Percentiles rank a stretch among this genome's conserved stretches.
Conservation (phyloP, 106 monocot species). For the Platanthera guangdongensis region DNA sequence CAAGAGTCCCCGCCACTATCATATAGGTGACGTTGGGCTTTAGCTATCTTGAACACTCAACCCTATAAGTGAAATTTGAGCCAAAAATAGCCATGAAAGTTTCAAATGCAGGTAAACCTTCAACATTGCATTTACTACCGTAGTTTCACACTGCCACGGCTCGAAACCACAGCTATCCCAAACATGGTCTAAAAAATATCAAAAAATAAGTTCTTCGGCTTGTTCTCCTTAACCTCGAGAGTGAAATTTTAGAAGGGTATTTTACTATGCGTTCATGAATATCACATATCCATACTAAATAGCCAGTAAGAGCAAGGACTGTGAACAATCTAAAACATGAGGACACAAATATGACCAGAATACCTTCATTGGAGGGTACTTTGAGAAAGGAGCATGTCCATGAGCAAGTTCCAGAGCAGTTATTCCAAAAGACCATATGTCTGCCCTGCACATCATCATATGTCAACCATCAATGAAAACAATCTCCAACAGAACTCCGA, state of each 20-base stretch:
- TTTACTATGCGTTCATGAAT: background rate
- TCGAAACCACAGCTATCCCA: too few relatives aligned
- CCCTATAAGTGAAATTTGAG: too few relatives aligned
- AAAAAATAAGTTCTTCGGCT: background rate
- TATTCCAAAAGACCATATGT: constrained; percentile 93
- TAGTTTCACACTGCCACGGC: too few relatives aligned
- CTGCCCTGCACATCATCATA: constrained; percentile 48
- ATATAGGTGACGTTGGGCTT: too few relatives aligned
- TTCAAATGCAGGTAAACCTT: too few relatives aligned
- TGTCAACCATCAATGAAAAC: background rate
- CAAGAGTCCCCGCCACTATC: too few relatives aligned
- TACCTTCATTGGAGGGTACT: constrained; percentile 66
- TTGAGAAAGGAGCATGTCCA: constrained; percentile 85
- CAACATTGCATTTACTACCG: too few relatives aligned
- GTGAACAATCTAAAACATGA: background rate
- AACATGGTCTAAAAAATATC: too few relatives aligned
- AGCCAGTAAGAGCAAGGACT: background rate
- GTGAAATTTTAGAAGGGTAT: background rate
- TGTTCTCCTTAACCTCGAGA: background rate
- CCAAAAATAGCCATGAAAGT: too few relatives aligned
- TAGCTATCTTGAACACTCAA: too few relatives aligned
- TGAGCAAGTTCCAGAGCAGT: constrained; percentile 84
- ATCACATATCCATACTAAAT: background rate
- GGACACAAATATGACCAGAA: background rate
- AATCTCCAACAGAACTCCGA: background rate